Evolutionary conservation across 164 flowering plant genomes (phyloP).

Genomic region (Buxus sempervirens): DNA sequence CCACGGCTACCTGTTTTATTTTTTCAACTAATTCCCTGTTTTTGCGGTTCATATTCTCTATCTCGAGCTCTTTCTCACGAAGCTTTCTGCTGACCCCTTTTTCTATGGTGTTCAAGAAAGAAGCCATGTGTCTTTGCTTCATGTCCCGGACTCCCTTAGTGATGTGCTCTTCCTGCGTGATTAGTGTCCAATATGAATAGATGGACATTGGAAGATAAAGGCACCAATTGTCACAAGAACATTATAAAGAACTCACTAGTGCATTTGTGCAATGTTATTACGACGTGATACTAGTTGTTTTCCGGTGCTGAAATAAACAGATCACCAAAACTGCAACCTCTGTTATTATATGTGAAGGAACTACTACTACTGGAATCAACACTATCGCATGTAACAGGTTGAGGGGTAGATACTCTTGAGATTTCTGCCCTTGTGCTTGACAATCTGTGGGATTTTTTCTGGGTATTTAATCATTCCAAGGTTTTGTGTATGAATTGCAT

Average conservation of each 20-base stretch:
- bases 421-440: too few species aligned
- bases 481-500: too few species aligned
- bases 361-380: too few species aligned
- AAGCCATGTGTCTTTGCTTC: constrained; percentile 62
- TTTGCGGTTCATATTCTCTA: constrained; percentile 63
- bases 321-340: too few species aligned
- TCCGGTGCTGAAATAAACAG: too few species aligned
- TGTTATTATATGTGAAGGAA: too few species aligned
- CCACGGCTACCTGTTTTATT: constrained; percentile 62
- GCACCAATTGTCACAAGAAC: neutral
- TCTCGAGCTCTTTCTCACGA: constrained; percentile 58
- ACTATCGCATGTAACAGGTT: too few species aligned
- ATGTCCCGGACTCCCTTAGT: constrained; percentile 64
- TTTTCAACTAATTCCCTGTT: constrained; percentile 67
- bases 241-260: neutral
- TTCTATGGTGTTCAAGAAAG: constrained; percentile 55
- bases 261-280: too few species aligned
- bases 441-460: too few species aligned
- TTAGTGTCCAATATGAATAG: neutral
- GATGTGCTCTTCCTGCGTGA: constrained; percentile 66
- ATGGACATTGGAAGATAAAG: neutral
- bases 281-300: too few species aligned
- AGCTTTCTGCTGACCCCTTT: constrained; percentile 54
- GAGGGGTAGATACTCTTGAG: too few species aligned
- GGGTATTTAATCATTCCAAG: too few species aligned